Base-by-base conservation (phyloP, 2,329 filamentous ascomycete genomes). In the Fusarium xylarioides region DNA sequence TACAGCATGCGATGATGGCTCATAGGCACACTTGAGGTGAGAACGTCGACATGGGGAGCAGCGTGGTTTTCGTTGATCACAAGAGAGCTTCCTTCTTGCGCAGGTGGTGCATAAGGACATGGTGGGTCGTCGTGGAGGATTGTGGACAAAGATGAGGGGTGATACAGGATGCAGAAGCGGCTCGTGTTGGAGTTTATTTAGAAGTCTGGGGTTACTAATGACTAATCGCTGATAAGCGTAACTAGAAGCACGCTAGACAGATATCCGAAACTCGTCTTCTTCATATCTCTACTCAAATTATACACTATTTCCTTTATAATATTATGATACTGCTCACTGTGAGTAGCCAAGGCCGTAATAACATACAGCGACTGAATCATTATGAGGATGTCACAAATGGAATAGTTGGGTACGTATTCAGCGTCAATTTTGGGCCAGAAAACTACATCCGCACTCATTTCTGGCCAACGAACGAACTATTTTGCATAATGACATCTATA, bases 1-100 rank as follows among this genome's bases (percentile, higher is more conserved):
- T 0, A 54, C 23, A n/a, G 50, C 19, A 1, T 28, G 34, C 0
- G 34, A 2, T 14, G 23, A 40, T 2, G 50, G 34, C 11, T 54
- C 50, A 3, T 54, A 54, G 0, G 34, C 34, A 4, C 50, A 54
- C 7, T 54, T 54, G 23, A 54, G 50, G 15, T 54, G 50, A 7
- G 50, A 54, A 2, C 50, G 50, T n/a, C 50, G 23, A 21, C 50
- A 54, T 0, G 34, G 23, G 0, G 50, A 54, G 0, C 50, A 54
- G 4, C 50, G 50, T 0, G 50, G 50, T 6, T 40, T 54, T 0
- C 1, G 7, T 28, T 54, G 34, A 14, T 54, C 50, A 16, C 50
- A 54, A 28, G 34, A 40, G 0, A 54, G 10, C 7, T 54, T 40
- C 4, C 34, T 28, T 40, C 34, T 40, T 10, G 34, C 5, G 23